Evolutionary conservation across 176 grass and related monocot species (phyloP), one percentile per base, ranked within the genome.

Genomic region (Aechmea fasciata): DNA sequence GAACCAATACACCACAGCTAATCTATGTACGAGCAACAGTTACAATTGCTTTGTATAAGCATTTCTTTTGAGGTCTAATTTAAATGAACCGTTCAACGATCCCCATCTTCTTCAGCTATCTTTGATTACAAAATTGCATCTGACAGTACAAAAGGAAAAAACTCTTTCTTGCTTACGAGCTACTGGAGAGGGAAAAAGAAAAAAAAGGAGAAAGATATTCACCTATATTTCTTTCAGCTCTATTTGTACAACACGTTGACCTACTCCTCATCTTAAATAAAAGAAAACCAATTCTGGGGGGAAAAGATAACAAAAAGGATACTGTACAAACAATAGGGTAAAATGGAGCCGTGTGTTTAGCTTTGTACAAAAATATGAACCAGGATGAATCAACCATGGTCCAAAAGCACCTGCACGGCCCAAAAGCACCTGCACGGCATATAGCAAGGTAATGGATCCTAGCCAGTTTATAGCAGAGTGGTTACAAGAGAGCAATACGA

Each of bases 351-450:
- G 67, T 73, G 48, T 73, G 8, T 75, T 65, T 81, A 91, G 88
- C 71, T 87, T 78, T 91, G 57, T 87, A 91, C 78, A 82, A 57
- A 76, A 66, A 24, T 51, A 50, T 51, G 11, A 48, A 13, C 75
- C 71, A 61, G 10, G 2, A 49, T 65, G 18, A 24, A 54, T 65
- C 67, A 51, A 57, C 22, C 53, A 73, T 73, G 15, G 29, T 48
- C 66, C 11, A 3, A 13, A 70, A 71, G 48, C 48, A 81, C 71
- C 81, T 26, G 25, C 25, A 26, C 25, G 25, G 25, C 22, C 66
- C 11, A 8, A 13, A 70, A 71, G 48, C 48, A 81, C 71, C 81
- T 26, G 25, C 25, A 26, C 1, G 25, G 25, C 25, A 26, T 26
- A 26, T 26, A 26, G 25, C 25, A 26, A 26, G 25, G 33, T 41